Evolutionary conservation across 1,284 basidiomycete genomes (phyloP), one percentile per base, ranked within the genome.

Genomic region (Exobasidium rhododendri): DNA sequence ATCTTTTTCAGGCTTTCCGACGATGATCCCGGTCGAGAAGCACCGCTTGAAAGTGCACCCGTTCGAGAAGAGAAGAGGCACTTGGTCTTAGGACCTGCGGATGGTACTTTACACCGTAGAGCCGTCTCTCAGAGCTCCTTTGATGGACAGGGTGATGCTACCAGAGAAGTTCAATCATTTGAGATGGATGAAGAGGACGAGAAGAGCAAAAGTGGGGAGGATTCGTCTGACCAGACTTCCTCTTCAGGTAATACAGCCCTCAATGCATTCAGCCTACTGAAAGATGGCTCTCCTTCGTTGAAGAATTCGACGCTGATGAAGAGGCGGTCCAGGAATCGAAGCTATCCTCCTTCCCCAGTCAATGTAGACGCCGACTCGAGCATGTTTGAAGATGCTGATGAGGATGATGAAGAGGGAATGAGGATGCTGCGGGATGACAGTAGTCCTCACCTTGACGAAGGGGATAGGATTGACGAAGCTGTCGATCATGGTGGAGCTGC

Each of bases 11-110:
- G 44, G 50, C 4, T 50, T 55, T 28, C 40, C 65, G 4, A 35
- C 46, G 20, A 49, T 14, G 54, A 58, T 20, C 11, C 30, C 10
- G 20, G 29, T 29, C 20, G 47, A 55, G 52, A 43, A 20, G 6
- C 31, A 32, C 43, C 24, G 6, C 10, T 30, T 13, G 5, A 47
- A n/a, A 32, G 13, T 28, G 20, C 24, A 56, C 43, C 26, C 31
- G 46, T 20, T 47, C 64, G 68, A 43, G 56, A 40, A 24, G n/a
- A n/a, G n/a, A 7, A 40, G 35, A 40, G 17, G 35, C 35, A 40
- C 7, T 64, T 79, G 22, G 68, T 72, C 20, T 66, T 79, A 11
- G 77, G 77, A 31, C 77, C 77, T 29, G 73, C 75, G 5, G 75
- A 70, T 5, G 66, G 66, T 14, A 63, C 62, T 20, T 60, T 56